phyloP scores from a whole-genome alignment of 2,329 filamentous ascomycete genomes.

The Sarocladium strictum region DNA sequence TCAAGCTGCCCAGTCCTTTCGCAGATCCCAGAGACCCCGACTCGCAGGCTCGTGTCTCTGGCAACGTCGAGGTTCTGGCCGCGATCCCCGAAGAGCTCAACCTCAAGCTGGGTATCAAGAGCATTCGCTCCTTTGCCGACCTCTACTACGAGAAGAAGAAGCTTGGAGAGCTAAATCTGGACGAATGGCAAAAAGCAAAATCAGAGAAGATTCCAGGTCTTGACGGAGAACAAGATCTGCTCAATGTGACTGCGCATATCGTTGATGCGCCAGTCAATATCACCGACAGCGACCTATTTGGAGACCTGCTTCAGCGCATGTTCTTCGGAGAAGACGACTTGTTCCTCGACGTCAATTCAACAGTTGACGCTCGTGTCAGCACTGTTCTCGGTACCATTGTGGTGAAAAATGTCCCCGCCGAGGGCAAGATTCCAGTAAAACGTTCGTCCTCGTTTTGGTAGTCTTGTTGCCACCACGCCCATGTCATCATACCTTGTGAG shows the following conservation, averaged over 20 bases:
- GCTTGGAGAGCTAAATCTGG: slow-evolving; percentile 73
- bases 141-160: slow-evolving; percentile 73
- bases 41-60: slow-evolving; percentile 73
- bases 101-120: slow-evolving; percentile 71
- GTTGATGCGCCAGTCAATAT: slow-evolving; percentile 76
- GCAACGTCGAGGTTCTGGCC: slow-evolving; percentile 73
- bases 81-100: slow-evolving; percentile 81
- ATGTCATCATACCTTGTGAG: slow-evolving; percentile 17
- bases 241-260: slow-evolving; percentile 72
- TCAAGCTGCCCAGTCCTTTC: slow-evolving; percentile 74
- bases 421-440: slow-evolving; percentile 85
- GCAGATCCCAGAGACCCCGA: slow-evolving; percentile 70
- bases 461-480: slow-evolving; percentile 12
- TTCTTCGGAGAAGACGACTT: slow-evolving; percentile 68
- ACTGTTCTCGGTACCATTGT: slow-evolving; percentile 78
- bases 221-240: slow-evolving; percentile 49
- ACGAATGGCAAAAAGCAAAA: slow-evolving; percentile 77
- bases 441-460: slow-evolving; percentile 67
- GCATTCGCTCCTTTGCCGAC: slow-evolving; percentile 70
- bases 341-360: slow-evolving; percentile 68
- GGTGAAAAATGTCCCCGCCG: slow-evolving; percentile 76
- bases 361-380: slow-evolving; percentile 74
- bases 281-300: slow-evolving; percentile 72
- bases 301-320: slow-evolving; percentile 72
- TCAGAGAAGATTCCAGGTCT: slow-evolving; percentile 61